phyloP scores from a whole-genome alignment of 371 early-diverging fungal genomes.

The Mortierella sp. region DNA sequence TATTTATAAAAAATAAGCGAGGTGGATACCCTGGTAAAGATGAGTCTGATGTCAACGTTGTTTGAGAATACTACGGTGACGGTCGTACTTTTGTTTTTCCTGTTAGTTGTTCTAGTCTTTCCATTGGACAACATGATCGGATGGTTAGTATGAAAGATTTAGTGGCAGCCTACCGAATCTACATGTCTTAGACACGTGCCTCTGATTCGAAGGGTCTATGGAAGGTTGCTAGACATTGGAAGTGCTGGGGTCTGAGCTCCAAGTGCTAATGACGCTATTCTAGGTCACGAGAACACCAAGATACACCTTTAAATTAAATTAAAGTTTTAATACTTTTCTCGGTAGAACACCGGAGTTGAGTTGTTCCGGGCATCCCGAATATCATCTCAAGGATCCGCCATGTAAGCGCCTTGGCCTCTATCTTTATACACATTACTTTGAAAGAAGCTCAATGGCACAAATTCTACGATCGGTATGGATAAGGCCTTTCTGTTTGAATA shows the following conservation, averaged over 20 bases:
- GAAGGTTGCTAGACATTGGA: background rate
- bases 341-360: background rate
- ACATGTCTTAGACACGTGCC: background rate
- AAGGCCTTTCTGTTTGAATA: too few species aligned
- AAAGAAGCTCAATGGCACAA: background rate
- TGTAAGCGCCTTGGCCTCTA: background rate
- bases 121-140: background rate
- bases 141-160: too few species aligned
- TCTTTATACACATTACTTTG: background rate
- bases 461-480: too few species aligned
- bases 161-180: background rate
- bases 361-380: background rate
- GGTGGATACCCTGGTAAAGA: background rate
- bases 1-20: constrained; percentile 15
- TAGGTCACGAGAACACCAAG: background rate
- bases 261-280: background rate
- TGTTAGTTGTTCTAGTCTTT: background rate
- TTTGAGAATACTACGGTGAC: too few species aligned
- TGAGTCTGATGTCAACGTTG: too few species aligned
- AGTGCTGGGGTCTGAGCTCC: background rate
- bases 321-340: background rate
- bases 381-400: background rate
- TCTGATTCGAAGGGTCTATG: background rate
- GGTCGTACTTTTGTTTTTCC: background rate
- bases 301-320: background rate